These are phyloP conservation scores for Sphaerostilbella broomeana DNA, from an alignment of 2,329 filamentous ascomycete genomes.

Conservation along the genomic window DNA sequence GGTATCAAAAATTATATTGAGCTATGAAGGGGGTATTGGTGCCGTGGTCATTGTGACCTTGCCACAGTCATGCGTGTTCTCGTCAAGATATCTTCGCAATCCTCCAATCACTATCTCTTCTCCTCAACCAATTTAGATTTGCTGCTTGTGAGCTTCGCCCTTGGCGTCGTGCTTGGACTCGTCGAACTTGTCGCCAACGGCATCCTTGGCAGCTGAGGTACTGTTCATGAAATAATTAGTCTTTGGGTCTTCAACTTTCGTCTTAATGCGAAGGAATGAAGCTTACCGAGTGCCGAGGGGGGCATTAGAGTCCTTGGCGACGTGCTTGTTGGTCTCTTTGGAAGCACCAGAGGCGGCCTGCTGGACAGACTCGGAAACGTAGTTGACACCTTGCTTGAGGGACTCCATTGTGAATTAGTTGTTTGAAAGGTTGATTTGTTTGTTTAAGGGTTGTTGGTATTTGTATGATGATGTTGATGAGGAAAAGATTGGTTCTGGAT, in stretches of 20 bases:
- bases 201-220: constrained; percentile 43
- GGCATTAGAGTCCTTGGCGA: constrained; percentile 56
- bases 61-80: too few species aligned
- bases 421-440: constrained; percentile 13
- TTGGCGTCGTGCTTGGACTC: constrained; percentile 36
- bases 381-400: constrained; percentile 58
- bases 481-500: background rate
- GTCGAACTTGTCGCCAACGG: constrained; percentile 39
- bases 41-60: constrained; percentile 3
- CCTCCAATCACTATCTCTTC: background rate
- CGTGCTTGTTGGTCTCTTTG: constrained; percentile 65
- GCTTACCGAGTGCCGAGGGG: constrained; percentile 46
- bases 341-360: constrained; percentile 47
- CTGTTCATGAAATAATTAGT: constrained; percentile 23
- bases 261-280: background rate
- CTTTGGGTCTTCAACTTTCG: too few species aligned
- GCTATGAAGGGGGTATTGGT: constrained; percentile 12
- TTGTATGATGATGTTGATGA: constrained; percentile 11
- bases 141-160: constrained; percentile 36
- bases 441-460: constrained; percentile 10
- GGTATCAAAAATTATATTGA: constrained; percentile 8
- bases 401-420: constrained; percentile 41
- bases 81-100: background rate
- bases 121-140: constrained; percentile 25
- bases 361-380: constrained; percentile 57